Base-by-base conservation (phyloP, 768 basidiomycete species). In the Leccinum aurantiacum region DNA sequence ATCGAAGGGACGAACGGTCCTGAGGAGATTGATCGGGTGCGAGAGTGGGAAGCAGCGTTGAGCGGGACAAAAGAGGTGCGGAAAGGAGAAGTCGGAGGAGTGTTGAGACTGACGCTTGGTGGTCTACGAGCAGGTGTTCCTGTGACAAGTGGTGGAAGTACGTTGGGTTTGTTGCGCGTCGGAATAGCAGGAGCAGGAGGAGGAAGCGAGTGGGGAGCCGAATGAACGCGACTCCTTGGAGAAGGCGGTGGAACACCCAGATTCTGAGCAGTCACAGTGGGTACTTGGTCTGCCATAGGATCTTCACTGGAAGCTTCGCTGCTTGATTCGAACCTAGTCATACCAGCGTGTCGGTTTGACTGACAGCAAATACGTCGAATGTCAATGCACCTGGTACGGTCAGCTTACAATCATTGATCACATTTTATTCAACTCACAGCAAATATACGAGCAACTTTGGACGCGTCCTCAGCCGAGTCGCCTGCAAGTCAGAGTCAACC, bases 21-120 rank as follows among this genome's bases (percentile, higher is more conserved):
- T 24, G 74, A 74, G 3, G 75, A 73, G 31, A 75, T 74, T 9
- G 75, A 73, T 4, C 75, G 69, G 6, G 71, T 71, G 3, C 75
- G 73, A 9, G 68, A 64, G 53, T 74, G 73, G 1, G 63, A 19
- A 4, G 49, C 5, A 17, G 52, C 3, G 29, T 54, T 60, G 13
- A 29, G 9, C 29, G 29, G 29, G 29, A 29, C 27, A 29, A 53
- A 72, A 4, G 76, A 69, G 0, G 65, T 33, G 11, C 68, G 68
- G 14, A 75, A 71, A 6, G 76, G 76, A 38, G 76, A 75, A 4
- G 72, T 63, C 14, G 76, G 67, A 27, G 71, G 68, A 25, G 73
- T 59, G 52, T 68, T 38, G 24, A 70, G 60, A 49, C 63, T 71
- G 1, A 70, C 19, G 17, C 50, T 65, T 9, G 69, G 65, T 17